Evolutionary conservation across 1,284 basidiomycete genomes (phyloP), one percentile per base, ranked within the genome.

Genomic region (Cutaneotrichosporon arboriforme): DNA sequence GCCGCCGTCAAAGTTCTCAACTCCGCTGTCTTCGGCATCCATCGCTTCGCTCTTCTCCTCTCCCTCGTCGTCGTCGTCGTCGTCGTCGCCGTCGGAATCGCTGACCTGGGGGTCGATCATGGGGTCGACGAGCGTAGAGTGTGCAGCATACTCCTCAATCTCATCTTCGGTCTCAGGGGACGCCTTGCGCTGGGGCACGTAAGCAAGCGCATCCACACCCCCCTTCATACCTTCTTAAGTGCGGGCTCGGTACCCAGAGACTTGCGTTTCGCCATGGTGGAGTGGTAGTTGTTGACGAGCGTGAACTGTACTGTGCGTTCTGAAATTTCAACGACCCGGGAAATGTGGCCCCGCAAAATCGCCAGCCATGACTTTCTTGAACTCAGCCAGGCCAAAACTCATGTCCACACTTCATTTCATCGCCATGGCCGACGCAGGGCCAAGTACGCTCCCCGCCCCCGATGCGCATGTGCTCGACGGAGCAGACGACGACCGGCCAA

Each of bases 21-120:
- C 59, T 34, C 68, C 65, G 36, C 69, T 68, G 18, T 71, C 67
- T 3, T 67, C 46, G 17, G 31, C 43, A 21, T 22, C 22, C 17
- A 5, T 20, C 18, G 15, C 26, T 5, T 31, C 26, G 26, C 26
- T 31, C 26, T 31, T 10, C 26, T 31, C n/a, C n/a, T n/a, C n/a
- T n/a, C n/a, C n/a, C n/a, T n/a, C n/a, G 26, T 58, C 53, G 31
- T 57, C 55, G 10, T 60, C 55, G 2, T 55, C 60, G 12, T 50
- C 60, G n/a, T 62, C 60, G 15, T 55, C 60, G 2, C 54, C 54
- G 43, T 60, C 44, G 20, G 56, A 57, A 12, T 59, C 58, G 43
- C 38, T 42, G 26, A 26, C 17, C 47, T 60, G 59, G 18, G 20
- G 37, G 51, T 60, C 59, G 53, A 60, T 60, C 59, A 60, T 60